Evolutionary conservation across 441 rosid genomes (phyloP), one percentile per base, ranked within the genome.

Genomic region (Adansonia madagascariensis): DNA sequence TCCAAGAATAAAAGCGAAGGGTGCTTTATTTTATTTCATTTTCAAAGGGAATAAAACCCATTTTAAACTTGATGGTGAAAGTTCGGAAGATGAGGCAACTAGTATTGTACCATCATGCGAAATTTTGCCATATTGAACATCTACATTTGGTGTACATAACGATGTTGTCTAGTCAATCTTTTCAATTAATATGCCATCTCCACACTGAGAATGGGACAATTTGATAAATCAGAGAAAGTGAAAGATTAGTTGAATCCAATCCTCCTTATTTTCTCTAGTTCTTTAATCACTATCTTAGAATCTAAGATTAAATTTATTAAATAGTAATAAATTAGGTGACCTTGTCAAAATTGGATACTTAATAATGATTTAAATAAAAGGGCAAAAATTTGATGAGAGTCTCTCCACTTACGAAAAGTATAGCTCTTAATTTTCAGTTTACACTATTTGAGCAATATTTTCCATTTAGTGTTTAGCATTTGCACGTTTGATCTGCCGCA

Each of bases 111-210:
- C 65, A 60, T 24, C 41, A 24, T 24, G 43, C 27, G 65, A 50
- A 71, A 15, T 2, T 2, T 14, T n/a, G 12, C 43, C 60, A n/a
- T 6, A 24, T 71, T 47, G n/a, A 22, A 8, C 61, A 15, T 60
- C n/a, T 43, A 15, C 57, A 50, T 39, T 35, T 47, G 27, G 50
- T 12, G 1, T 46, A 8, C 43, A 66, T 6, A 39, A 63, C 49
- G 8, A 1, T 44, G 43, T 52, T 12, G 52, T 27, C 1, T 4
- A 27, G 64, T 66, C 77, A 1, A 27, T 61, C 11, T 10, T 8
- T 4, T 41, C 15, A 59, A 41, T 6, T 41, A 6, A 55, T 61
- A 53, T 75, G 75, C 18, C 43, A 65, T 61, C 77, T 78, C 82
- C 12, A 18, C 49, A 61, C 82, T n/a, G 31, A 35, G 44, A 31